Evolutionary conservation across 441 rosid genomes (phyloP), one percentile per base, ranked within the genome.

Genomic region (Manihot esculenta): DNA sequence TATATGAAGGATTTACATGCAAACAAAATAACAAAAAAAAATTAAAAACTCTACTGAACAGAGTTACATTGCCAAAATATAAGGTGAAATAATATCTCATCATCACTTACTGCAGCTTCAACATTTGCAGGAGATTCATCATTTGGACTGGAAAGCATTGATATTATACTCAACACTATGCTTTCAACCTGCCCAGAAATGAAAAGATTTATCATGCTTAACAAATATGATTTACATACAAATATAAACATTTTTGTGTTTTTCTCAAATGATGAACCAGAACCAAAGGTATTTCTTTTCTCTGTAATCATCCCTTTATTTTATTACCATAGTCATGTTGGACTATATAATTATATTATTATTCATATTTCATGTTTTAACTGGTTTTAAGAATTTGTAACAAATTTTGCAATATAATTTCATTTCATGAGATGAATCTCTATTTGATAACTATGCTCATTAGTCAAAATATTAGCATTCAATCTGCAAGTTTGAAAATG

Each of bases 101-200:
- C 15, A 62, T 23, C 49, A 88, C 90, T 76, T 78, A 91, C 95
- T 38, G 98, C 97, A 64, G 96, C 98, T 79, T 93, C 98, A 57
- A 91, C 90, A 73, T 91, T 91, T 10, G 97, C 96, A 0, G 97
- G 97, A 69, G 98, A 93, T 80, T 93, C 98, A 1, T 93, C 97
- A 24, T 93, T 93, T 3, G 98, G 98, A 74, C 94, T 77, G 11
- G 98, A 93, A 78, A 93, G 91, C 98, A 91, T 91, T 20, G 98
- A 93, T 78, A 93, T 87, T 75, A 93, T 88, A 76, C 97, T 91
- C 79, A 93, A 83, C 27, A 93, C 93, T 73, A 93, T 91, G 79
- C 98, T 93, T 74, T 93, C 98, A 79, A 93, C 98, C 98, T 93
- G 87, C 75, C 53, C 33, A 74, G 18, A 15, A 38, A 10, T 1